These are phyloP conservation scores for Peniophora sp. DNA, from an alignment of 1,284 basidiomycete species.

Conservation along the genomic window DNA sequence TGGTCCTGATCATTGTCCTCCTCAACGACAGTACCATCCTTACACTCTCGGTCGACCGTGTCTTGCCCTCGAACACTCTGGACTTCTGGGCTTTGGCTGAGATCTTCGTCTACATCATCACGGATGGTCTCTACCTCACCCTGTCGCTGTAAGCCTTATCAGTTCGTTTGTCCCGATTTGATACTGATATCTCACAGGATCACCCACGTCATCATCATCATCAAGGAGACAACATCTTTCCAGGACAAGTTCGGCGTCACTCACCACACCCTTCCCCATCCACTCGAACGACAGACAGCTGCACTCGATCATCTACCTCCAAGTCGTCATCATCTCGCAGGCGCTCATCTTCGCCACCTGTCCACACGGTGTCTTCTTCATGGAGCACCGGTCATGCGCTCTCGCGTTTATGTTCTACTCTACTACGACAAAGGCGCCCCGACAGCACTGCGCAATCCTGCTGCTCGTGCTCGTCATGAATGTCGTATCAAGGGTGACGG, in stretches of 20 bases:
- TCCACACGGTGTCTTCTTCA: constrained; percentile 96
- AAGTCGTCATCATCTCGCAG: constrained; percentile 97
- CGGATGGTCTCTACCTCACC: constrained; percentile 91
- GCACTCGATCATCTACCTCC: constrained; percentile 79
- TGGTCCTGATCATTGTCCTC: constrained; percentile 96
- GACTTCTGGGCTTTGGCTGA: constrained; percentile 96
- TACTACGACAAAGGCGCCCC: no score
- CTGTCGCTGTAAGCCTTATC: constrained; percentile 65
- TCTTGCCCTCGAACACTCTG: constrained; percentile 84
- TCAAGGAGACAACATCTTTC: constrained; percentile 88
- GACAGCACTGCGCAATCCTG: no score
- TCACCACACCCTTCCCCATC: constrained; percentile 30
- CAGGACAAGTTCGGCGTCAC: constrained; percentile 77
- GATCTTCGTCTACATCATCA: constrained; percentile 93
- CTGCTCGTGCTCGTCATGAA: no score
- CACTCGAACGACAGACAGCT: constrained; percentile 69
- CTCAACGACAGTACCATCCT: constrained; percentile 99
- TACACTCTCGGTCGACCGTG: constrained; percentile 96
- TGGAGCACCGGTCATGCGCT: constrained; percentile 91
- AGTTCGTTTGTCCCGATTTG: background rate
- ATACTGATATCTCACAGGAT: constrained; percentile 39
- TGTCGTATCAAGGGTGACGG: no score
- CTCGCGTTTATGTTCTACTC: constrained; percentile 84
- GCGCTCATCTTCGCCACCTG: constrained; percentile 96
- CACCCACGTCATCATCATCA: constrained; percentile 75